Evolutionary conservation across 2,329 filamentous ascomycete genomes (phyloP), one percentile per base, ranked within the genome.

Genomic region (Knoxdaviesia capensis): DNA sequence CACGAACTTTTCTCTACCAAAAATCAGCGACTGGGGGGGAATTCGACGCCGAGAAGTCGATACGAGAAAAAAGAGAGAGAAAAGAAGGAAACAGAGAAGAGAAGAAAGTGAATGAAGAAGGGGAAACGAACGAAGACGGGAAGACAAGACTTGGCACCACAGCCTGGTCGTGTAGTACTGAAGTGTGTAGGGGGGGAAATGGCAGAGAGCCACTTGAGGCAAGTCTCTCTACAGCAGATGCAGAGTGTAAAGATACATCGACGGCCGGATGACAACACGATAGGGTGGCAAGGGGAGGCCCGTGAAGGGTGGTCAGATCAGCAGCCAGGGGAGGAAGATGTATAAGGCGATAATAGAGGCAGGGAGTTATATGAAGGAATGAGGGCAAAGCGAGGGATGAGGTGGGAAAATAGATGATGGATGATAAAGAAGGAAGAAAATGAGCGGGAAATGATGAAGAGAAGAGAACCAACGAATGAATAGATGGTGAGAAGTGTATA

Each of bases 21-120:
- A 20, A 20, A 20, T 3, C 20, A 20, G 20, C 20, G 20, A 20
- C 20, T 20, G 20, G 20, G 20, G 20, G 20, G 36, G 39, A 38
- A 31, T 44, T 43, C 10, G 43, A 37, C 28, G 39, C 42, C 28
- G 33, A 41, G 30, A 42, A 38, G 41, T 20, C 20, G 20, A 20
- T 20, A 32, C 32, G 35, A 39, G 36, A 6, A 31, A 36, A 36
- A 30, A 44, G 32, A 36, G 36, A 40, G 31, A 38, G 32, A 38
- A 33, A 41, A 40, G 28, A 41, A 37, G 39, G 43, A 45, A 35
- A 41, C 41, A 34, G 41, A 47, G 31, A 44, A 11, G 36, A 8
- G 29, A 33, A 36, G 35, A n/a, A 40, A 40, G 36, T 20, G 39
- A 32, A 39, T 36, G 11, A 41, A 43, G 41, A 40, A 45, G 39